A percentile compares a stretch with the other conserved stretches of the same genome.
Evolutionary conservation across 2,329 filamentous ascomycete species (phyloP).

Genomic region (Fusarium chaquense): DNA sequence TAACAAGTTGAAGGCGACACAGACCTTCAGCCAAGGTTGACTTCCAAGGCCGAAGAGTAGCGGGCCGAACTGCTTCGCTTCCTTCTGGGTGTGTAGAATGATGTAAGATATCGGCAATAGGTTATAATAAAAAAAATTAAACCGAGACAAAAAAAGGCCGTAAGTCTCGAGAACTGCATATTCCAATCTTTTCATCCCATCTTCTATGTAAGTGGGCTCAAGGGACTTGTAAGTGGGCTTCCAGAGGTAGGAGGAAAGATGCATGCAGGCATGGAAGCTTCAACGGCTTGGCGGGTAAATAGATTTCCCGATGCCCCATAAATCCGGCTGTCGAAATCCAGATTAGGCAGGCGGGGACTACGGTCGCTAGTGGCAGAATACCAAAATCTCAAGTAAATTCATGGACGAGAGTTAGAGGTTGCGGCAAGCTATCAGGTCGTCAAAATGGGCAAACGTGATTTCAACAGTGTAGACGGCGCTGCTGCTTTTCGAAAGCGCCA

Average conservation of each 20-base stretch:
- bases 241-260: not conserved
- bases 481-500: conserved; percentile 64
- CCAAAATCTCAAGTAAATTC: conserved; percentile 51
- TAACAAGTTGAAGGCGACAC: conserved; percentile 3
- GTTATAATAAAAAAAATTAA: too few species aligned
- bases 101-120: not conserved
- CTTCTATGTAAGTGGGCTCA: not conserved
- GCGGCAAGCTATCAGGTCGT: conserved; percentile 39
- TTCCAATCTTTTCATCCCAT: not conserved
- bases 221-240: not conserved
- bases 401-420: conserved; percentile 28
- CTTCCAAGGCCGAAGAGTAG: conserved; percentile 6
- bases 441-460: conserved; percentile 61
- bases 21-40: conserved; percentile 18
- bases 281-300: conserved; percentile 30
- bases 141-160: not conserved
- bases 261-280: not conserved
- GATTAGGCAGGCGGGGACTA: conserved; percentile 47
- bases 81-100: not conserved
- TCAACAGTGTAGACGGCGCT: conserved; percentile 55
- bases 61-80: not conserved
- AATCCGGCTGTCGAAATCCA: conserved; percentile 2
- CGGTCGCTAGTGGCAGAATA: conserved; percentile 53
- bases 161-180: too few species aligned
- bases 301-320: conserved; percentile 20